Percentiles rank a stretch among this genome's conserved stretches.
Evolutionary conservation across 2,329 filamentous ascomycete species (phyloP).

Genomic region (Neobulgaria alba): DNA sequence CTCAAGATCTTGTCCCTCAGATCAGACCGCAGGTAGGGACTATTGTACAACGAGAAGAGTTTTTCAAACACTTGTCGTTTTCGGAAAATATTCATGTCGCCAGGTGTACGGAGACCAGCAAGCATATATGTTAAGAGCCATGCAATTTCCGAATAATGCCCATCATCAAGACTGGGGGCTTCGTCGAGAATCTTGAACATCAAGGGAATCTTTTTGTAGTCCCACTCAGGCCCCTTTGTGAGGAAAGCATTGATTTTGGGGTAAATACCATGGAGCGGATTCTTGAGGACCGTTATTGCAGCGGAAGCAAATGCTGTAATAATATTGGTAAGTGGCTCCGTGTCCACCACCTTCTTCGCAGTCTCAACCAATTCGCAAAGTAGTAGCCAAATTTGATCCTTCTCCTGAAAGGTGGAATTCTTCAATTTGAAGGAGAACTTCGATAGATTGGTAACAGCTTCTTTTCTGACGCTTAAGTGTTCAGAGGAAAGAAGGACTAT

Average conservation of each 20-base stretch:
- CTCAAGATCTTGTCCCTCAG: constrained; percentile 48
- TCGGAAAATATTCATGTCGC: constrained; percentile 53
- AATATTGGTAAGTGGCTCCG: constrained; percentile 58
- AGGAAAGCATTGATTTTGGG: constrained; percentile 80
- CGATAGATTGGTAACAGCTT: constrained; percentile 62
- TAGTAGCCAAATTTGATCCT: constrained; percentile 70
- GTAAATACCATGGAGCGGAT: constrained; percentile 77
- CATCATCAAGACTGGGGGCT: constrained; percentile 63
- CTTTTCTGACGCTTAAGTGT: constrained; percentile 66
- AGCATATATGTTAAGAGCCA: constrained; percentile 69
- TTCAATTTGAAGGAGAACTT: constrained; percentile 56
- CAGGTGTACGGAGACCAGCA: constrained; percentile 51
- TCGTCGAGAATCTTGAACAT: constrained; percentile 53
- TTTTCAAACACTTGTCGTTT: constrained; percentile 64
- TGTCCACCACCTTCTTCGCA: constrained; percentile 43
- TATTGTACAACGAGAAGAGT: constrained; percentile 59
- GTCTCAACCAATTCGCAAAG: constrained; percentile 76
- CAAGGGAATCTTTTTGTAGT: constrained; percentile 63
- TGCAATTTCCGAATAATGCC: constrained; percentile 60
- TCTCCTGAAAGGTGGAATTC: constrained; percentile 65
- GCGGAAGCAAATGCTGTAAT: constrained; percentile 68
- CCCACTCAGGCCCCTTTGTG: constrained; percentile 69
- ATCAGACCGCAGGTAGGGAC: constrained; percentile 48
- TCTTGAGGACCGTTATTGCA: constrained; percentile 59
- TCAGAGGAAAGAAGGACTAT: constrained; percentile 69